Conservation (phyloP, 2,329 filamentous ascomycete species). For the Aspergillus piperis region DNA sequence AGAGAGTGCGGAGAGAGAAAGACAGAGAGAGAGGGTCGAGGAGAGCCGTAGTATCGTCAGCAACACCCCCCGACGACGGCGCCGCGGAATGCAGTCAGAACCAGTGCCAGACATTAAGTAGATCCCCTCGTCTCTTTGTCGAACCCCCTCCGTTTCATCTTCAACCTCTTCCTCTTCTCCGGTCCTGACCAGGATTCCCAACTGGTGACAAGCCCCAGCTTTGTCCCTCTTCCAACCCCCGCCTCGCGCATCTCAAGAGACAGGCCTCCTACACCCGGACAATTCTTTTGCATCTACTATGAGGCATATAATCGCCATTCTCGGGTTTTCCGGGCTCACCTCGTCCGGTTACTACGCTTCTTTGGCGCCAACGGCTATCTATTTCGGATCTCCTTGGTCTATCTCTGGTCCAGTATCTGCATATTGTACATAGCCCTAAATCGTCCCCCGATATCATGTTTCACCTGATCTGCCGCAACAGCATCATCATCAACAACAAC, state of each 20-base stretch:
- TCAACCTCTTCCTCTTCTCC: background rate
- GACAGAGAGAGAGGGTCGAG: constrained; percentile 13
- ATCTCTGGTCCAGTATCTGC: background rate
- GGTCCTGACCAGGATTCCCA: background rate
- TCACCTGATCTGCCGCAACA: background rate
- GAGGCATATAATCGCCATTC: background rate
- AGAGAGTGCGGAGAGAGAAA: constrained; percentile 1
- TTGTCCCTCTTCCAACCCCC: background rate
- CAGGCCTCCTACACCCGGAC: background rate
- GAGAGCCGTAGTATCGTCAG: constrained; percentile 12
- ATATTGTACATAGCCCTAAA: constrained; percentile 10
- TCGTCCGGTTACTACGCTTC: background rate
- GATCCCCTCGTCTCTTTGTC: background rate
- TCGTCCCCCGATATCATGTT: background rate
- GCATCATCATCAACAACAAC: background rate
- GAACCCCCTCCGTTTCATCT: background rate
- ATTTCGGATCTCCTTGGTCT: background rate
- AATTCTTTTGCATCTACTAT: background rate
- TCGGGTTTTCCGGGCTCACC: background rate
- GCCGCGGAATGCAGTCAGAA: constrained; percentile 20
- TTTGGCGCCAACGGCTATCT: background rate
- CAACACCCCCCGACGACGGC: constrained; percentile 8
- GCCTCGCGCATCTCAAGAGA: background rate
- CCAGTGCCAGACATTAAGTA: background rate
- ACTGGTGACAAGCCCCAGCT: too few relatives aligned